A percentile compares a stretch with the other conserved stretches of the same genome.
Conservation (phyloP, 352 stramenopile species). For the Pythium pectinolyticum region DNA sequence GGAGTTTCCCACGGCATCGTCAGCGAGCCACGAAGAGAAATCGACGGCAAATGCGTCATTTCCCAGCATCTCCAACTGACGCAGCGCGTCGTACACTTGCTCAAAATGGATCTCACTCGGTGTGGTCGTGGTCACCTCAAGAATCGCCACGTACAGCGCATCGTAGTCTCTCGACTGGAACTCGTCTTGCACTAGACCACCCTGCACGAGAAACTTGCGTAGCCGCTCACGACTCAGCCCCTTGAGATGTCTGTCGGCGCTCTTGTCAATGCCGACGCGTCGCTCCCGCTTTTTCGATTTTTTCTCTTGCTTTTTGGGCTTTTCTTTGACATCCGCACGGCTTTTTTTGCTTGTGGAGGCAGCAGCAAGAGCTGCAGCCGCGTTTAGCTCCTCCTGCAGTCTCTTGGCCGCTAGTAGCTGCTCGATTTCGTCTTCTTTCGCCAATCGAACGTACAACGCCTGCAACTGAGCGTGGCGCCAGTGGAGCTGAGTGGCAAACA, state of each 20-base stretch:
- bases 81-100: slow-evolving; percentile 13
- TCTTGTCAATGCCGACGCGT: neutral
- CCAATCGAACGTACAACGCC: slow-evolving; percentile 46
- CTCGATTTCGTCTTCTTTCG: slow-evolving; percentile 31
- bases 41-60: slow-evolving; percentile 7
- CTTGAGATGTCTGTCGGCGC: slow-evolving; percentile 37
- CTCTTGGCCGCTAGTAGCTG: slow-evolving; percentile 18
- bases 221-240: slow-evolving; percentile 43
- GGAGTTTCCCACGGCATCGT: neutral
- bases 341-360: neutral
- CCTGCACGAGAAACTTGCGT: slow-evolving; percentile 37
- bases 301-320: slow-evolving; percentile 34
- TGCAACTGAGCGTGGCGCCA: slow-evolving; percentile 49
- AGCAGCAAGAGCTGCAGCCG: slow-evolving; percentile 11
- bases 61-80: slow-evolving; percentile 5
- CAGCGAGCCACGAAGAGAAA: slow-evolving; percentile 8
- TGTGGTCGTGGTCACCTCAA: neutral
- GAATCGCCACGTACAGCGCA: slow-evolving; percentile 31
- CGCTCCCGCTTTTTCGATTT: slow-evolving; percentile 19
- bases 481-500: slow-evolving; percentile 44
- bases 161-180: slow-evolving; percentile 41
- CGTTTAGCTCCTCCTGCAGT: slow-evolving; percentile 25
- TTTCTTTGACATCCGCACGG: slow-evolving; percentile 14
- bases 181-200: slow-evolving; percentile 34
- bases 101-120: slow-evolving; percentile 24